Conservation (phyloP, 352 stramenopile species). For the Blastocystis sp. region DNA sequence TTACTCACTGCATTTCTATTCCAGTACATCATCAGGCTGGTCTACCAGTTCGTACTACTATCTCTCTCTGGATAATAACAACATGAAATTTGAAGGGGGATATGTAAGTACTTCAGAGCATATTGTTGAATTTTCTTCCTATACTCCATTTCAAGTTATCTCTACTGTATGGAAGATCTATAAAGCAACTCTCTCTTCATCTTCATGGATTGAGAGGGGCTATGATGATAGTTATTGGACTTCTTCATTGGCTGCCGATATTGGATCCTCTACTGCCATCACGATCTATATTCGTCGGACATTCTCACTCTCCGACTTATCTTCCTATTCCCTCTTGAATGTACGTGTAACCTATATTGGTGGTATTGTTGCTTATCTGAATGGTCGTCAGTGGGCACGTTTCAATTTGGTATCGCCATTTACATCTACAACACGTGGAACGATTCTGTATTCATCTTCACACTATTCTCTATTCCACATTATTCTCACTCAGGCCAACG, state of each 20-base stretch:
- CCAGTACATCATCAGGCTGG: not conserved
- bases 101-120: not conserved
- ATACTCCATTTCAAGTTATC: not conserved
- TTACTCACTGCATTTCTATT: not conserved
- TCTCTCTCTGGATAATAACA: not conserved
- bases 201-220: not conserved
- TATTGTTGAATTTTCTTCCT: not conserved
- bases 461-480: not conserved
- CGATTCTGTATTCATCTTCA: not conserved
- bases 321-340: not conserved
- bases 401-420: not conserved
- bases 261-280: not conserved
- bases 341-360: not conserved
- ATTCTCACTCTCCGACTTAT: not conserved
- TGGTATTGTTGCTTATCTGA: not conserved
- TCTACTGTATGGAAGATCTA: not conserved
- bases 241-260: not conserved
- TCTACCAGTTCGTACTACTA: not conserved
- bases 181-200: not conserved
- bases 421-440: not conserved
- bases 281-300: not conserved
- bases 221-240: constrained; percentile 18
- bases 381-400: not conserved
- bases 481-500: not conserved
- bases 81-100: not conserved